A percentile compares a stretch with the other conserved stretches of the same genome.
phyloP scores from a whole-genome alignment of 2,329 filamentous ascomycete species.

The Xenoacremonium recifei region DNA sequence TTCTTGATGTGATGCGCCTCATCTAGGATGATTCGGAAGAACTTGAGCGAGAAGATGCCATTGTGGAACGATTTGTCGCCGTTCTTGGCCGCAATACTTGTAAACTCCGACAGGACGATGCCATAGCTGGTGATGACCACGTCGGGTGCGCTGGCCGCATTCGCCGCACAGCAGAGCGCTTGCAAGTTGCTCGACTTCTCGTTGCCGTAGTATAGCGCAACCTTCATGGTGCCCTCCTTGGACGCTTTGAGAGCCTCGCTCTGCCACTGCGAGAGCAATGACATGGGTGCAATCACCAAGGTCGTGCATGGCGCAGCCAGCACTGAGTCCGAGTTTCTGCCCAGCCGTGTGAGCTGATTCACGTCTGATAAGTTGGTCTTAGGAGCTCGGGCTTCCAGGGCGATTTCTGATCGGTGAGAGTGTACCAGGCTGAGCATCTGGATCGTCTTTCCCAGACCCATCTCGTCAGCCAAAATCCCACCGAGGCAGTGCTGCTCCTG shows the following conservation, averaged over 20 bases:
- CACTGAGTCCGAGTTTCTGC: slow-evolving; percentile 54
- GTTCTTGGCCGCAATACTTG: slow-evolving; percentile 63
- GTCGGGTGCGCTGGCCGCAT: slow-evolving; percentile 75
- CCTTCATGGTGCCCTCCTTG: slow-evolving; percentile 75
- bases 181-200: slow-evolving; percentile 81
- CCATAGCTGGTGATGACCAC: slow-evolving; percentile 95
- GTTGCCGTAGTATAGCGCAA: slow-evolving; percentile 85
- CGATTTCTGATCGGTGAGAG: slow-evolving; percentile 66
- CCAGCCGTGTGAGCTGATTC: slow-evolving; percentile 61
- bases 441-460: slow-evolving; percentile 97
- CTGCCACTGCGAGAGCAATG: slow-evolving; percentile 93
- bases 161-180: slow-evolving; percentile 72
- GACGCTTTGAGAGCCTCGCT: slow-evolving; percentile 93
- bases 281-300: slow-evolving; percentile 95
- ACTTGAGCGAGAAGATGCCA: slow-evolving; percentile 87
- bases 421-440: slow-evolving; percentile 96
- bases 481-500: slow-evolving; percentile 95
- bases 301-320: slow-evolving; percentile 82
- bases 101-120: slow-evolving; percentile 83
- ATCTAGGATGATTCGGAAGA: slow-evolving; percentile 93
- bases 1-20: slow-evolving; percentile 95
- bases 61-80: slow-evolving; percentile 64
- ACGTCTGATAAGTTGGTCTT: slow-evolving; percentile 40
- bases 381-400: slow-evolving; percentile 35
- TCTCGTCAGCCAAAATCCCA: slow-evolving; percentile 91